A percentile compares a stretch with the other conserved stretches of the same genome.
phyloP scores from a whole-genome alignment of 148 eudicot species.

The Limonium bicolor region DNA sequence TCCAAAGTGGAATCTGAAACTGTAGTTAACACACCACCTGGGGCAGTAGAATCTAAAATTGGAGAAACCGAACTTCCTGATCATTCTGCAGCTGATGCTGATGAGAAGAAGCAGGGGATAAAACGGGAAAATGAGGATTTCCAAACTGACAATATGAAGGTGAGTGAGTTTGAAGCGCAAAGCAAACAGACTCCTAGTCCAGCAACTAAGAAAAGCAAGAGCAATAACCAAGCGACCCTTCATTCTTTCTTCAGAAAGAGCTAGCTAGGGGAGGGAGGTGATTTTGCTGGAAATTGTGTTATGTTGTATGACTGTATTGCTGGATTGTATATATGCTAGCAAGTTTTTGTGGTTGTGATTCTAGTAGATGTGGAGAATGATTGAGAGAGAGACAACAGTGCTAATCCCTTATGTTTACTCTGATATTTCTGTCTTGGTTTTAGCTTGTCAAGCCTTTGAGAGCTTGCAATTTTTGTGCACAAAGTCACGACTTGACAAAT shows the following conservation, averaged over 20 bases:
- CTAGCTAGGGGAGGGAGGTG: too few relatives aligned
- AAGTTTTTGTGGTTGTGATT: too few relatives aligned
- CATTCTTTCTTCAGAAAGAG: slow-evolving; percentile 51
- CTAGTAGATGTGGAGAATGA: too few relatives aligned
- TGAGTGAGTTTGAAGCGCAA: slow-evolving; percentile 10
- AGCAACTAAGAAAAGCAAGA: slow-evolving; percentile 31
- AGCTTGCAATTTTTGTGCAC: too few relatives aligned
- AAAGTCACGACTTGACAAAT: too few relatives aligned
- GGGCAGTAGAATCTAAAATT: not conserved
- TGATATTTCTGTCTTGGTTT: too few relatives aligned
- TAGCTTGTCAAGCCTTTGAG: too few relatives aligned
- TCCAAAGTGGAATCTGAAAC: slow-evolving; percentile 31
- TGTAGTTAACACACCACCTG: slow-evolving; percentile 1
- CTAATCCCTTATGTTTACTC: too few relatives aligned
- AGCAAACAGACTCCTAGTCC: slow-evolving; percentile 20
- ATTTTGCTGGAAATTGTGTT: too few relatives aligned
- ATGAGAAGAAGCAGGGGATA: slow-evolving; percentile 13
- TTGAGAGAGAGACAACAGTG: too few relatives aligned
- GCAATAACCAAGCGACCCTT: slow-evolving; percentile 53
- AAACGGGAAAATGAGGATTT: slow-evolving; percentile 43
- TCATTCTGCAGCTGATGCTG: slow-evolving; percentile 5
- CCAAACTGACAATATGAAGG: slow-evolving; percentile 20
- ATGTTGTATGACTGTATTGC: too few relatives aligned
- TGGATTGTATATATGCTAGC: too few relatives aligned
- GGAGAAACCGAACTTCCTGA: slow-evolving; percentile 14